Percentiles rank a stretch among this genome's conserved stretches.
Conservation (phyloP, 768 basidiomycete genomes). For the Imleria badia region DNA sequence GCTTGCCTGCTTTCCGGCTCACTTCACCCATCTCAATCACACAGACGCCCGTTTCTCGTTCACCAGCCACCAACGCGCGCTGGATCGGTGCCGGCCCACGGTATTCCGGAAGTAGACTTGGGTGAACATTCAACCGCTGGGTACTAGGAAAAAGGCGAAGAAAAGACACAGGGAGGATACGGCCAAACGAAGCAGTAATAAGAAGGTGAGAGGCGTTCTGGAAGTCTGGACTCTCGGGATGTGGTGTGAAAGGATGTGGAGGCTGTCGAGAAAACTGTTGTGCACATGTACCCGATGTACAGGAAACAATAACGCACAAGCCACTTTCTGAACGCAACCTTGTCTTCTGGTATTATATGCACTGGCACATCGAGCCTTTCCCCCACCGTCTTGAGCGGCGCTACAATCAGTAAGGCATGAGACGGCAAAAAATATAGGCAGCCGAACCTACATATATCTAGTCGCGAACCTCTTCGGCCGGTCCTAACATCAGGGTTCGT, state of each 20-base stretch:
- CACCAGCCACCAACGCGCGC: constrained; percentile 69
- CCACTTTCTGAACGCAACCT: constrained; percentile 64
- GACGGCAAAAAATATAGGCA: background rate
- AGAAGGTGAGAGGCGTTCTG: constrained; percentile 54
- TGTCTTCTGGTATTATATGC: constrained; percentile 58
- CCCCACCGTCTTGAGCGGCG: constrained; percentile 67
- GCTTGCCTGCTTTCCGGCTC: constrained; percentile 47
- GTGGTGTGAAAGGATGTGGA: constrained; percentile 37
- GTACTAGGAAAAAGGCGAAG: constrained; percentile 58
- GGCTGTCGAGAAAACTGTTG: constrained; percentile 35
- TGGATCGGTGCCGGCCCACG: constrained; percentile 94
- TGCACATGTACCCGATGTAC: background rate
- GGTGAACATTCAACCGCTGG: constrained; percentile 82
- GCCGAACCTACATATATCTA: constrained; percentile 49
- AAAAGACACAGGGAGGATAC: constrained; percentile 66
- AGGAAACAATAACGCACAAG: constrained; percentile 39
- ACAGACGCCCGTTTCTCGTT: constrained; percentile 72
- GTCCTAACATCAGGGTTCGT: constrained; percentile 69
- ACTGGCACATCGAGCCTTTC: constrained; percentile 53
- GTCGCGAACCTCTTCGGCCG: constrained; percentile 58
- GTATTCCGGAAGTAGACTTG: constrained; percentile 81
- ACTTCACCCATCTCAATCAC: constrained; percentile 73
- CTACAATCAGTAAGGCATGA: constrained; percentile 37
- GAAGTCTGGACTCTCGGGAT: background rate
- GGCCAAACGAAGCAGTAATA: constrained; percentile 89